Percentiles rank a stretch among this genome's conserved stretches.
Evolutionary conservation across 1,284 basidiomycete species (phyloP).

Genomic region (Hemileia vastatrix): DNA sequence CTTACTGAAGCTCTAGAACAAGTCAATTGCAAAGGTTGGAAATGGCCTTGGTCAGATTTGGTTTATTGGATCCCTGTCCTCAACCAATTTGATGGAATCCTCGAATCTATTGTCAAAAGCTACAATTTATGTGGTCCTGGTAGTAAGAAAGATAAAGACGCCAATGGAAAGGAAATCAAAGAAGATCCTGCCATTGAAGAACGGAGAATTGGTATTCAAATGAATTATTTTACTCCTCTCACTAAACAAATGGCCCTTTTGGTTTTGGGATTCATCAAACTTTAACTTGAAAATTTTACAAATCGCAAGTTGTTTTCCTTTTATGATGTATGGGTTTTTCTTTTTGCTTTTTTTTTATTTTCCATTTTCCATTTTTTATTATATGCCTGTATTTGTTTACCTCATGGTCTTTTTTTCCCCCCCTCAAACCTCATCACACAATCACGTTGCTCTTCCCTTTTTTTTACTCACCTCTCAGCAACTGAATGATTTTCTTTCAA

Average conservation of each 20-base stretch:
- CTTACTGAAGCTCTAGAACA: too few relatives aligned
- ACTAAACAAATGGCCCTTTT: conserved; percentile 68
- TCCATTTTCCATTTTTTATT: conserved; percentile 23
- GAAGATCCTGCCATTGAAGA: too few relatives aligned
- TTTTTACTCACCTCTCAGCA: conserved; percentile 52
- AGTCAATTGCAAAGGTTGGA: too few relatives aligned
- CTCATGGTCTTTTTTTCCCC: too few relatives aligned
- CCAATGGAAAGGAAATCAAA: too few relatives aligned
- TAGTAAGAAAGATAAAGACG: too few relatives aligned
- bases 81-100: conserved; percentile 83
- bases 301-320: conserved; percentile 93
- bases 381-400: conserved; percentile 6
- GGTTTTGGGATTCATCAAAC: conserved; percentile 74
- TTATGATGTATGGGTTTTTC: conserved; percentile 68
- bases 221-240: conserved; percentile 63
- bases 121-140: conserved; percentile 52
- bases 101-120: conserved; percentile 69
- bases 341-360: not conserved
- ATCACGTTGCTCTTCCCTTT: conserved; percentile 24
- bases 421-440: too few relatives aligned
- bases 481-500: conserved; percentile 74
- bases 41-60: conserved; percentile 90
- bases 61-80: conserved; percentile 92
- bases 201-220: too few relatives aligned
- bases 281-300: conserved; percentile 92